phyloP scores from a whole-genome alignment of 495 filamentous ascomycete genomes.

The Friedmanniomyces simplex region DNA sequence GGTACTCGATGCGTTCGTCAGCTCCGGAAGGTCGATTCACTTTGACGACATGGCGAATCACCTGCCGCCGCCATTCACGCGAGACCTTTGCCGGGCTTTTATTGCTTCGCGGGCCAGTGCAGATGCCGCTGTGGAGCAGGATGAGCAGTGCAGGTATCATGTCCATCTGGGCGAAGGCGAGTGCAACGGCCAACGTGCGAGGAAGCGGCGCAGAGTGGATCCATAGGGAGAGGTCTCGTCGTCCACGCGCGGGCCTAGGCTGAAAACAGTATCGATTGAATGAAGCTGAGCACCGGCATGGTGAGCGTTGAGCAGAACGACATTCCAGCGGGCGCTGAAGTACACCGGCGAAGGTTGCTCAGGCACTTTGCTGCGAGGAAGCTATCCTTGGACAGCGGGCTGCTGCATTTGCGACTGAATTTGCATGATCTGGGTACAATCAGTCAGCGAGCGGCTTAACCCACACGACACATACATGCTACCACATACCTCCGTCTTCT shows the following conservation, averaged over 20 bases:
- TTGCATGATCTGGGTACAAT: slow-evolving; percentile 11
- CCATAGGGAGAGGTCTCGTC: too few relatives aligned
- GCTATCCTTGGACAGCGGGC: not conserved
- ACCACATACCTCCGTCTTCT: slow-evolving; percentile 54
- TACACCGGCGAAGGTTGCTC: not conserved
- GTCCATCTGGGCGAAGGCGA: not conserved
- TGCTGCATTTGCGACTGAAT: slow-evolving; percentile 10
- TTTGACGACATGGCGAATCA: not conserved
- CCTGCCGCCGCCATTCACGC: not conserved
- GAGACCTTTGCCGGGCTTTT: not conserved
- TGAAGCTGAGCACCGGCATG: not conserved
- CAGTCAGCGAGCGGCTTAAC: not conserved
- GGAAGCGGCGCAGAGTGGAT: not conserved
- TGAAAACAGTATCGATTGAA: too few relatives aligned
- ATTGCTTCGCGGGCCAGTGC: not conserved
- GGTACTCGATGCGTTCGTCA: not conserved
- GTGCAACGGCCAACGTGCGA: not conserved
- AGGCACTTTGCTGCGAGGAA: not conserved
- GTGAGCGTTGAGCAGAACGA: too few relatives aligned
- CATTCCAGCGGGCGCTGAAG: too few relatives aligned
- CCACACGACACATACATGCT: not conserved
- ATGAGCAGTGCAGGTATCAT: not conserved
- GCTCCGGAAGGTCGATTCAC: not conserved
- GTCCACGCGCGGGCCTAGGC: too few relatives aligned
- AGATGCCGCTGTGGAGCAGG: not conserved